Evolutionary conservation across 345 rosid species (phyloP).

Genomic region (Sonneratia caseolaris): DNA sequence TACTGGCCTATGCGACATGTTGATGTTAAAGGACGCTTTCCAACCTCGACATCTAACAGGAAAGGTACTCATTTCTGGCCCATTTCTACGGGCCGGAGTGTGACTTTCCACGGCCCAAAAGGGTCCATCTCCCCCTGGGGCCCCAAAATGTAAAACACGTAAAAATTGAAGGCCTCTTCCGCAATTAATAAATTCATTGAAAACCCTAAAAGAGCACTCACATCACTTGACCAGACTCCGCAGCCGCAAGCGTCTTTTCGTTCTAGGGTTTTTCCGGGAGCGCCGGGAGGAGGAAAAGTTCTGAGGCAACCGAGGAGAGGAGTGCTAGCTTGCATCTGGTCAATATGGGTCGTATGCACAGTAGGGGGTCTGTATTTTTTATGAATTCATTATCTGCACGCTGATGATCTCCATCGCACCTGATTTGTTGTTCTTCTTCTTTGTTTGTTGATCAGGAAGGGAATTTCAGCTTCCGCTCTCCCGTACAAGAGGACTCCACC

Average conservation of each 20-base stretch:
- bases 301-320: neutral
- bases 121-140: neutral
- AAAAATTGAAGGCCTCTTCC: neutral
- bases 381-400: neutral
- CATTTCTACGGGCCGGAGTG: neutral
- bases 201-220: neutral
- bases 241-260: neutral
- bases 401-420: neutral
- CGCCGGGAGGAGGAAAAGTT: neutral
- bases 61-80: neutral
- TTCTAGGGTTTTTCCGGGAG: neutral
- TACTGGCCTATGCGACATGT: too few relatives aligned
- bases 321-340: neutral
- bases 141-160: neutral
- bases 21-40: too few relatives aligned
- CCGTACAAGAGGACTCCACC: constrained; percentile 2
- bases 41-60: too few relatives aligned
- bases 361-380: neutral
- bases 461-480: neutral
- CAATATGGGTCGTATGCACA: constrained; percentile 3
- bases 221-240: neutral
- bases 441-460: neutral
- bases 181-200: neutral
- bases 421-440: neutral
- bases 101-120: neutral